Base-by-base conservation (phyloP, 306 rosid species). In the Vigna reflexopilosa region DNA sequence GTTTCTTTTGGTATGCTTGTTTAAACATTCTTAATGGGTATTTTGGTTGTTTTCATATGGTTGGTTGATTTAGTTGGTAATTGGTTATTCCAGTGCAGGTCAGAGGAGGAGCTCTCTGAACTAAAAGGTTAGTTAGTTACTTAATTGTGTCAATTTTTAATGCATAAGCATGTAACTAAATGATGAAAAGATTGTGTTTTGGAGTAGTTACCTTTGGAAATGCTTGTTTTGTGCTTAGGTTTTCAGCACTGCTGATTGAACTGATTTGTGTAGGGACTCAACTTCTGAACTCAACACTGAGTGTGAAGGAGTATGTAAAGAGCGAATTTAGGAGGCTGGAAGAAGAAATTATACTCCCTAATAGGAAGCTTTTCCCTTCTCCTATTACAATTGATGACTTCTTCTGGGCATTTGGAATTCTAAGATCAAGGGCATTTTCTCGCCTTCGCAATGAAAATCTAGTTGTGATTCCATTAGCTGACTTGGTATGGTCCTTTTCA, bases 381-480 rank as follows among this genome's bases (percentile, higher is more conserved):
- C 86, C 92, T 22, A 83, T 95, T 64, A 92, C 98, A 58, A 73
- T 92, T 80, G 93, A 95, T 28, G 98, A 95, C 79, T 95, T 92
- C 93, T 89, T 88, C 58, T 95, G 98, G 98, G 98, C 97, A 32
- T 95, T 95, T 76, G 98, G 98, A 34, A 90, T 95, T 49, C 96
- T 95, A 65, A 89, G 98, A 87, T 95, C 98, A 57, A 90, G 98
- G 82, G 97, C 98, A 77, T 95, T 95, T 77, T 92, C 97, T 6
- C 91, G 98, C 78, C 91, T 95, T 9, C 94, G 90, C 24, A 86
- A 85, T 76, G 97, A 92, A 83, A 95, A 91, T 76, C 88, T 95
- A 64, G 98, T 92, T 78, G 59, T 95, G 65, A 83, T 95, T 65
- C 98, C 98, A 22, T 81, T 92, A 7, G 98, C 90, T 40, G 98